Percentiles rank a stretch among this genome's conserved stretches.
Conservation (phyloP, 108 stramenopile species). For the Cyclotella kingstonii region DNA sequence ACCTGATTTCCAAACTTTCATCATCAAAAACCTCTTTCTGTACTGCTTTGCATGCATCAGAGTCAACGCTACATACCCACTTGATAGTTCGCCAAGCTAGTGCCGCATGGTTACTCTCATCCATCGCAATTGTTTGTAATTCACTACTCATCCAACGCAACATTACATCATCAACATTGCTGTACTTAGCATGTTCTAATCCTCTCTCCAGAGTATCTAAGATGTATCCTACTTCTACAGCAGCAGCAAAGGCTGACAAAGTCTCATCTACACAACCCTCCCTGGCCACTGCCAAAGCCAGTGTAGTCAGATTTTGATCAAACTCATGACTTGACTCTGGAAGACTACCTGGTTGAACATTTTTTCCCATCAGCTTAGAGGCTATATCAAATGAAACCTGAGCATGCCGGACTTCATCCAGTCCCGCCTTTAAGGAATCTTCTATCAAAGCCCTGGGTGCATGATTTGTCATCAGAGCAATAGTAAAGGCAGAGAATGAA, state of each 20-base stretch:
- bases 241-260: slow-evolving; percentile 51
- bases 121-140: slow-evolving; percentile 52
- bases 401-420: slow-evolving; percentile 65
- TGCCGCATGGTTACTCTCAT: slow-evolving; percentile 56
- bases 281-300: slow-evolving; percentile 52
- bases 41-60: slow-evolving; percentile 40
- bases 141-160: slow-evolving; percentile 35
- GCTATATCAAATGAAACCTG: slow-evolving; percentile 54
- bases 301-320: slow-evolving; percentile 40
- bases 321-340: slow-evolving; percentile 35
- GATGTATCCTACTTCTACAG: slow-evolving; percentile 42
- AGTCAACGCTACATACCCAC: slow-evolving; percentile 48
- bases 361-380: slow-evolving; percentile 41
- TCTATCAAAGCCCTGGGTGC: slow-evolving; percentile 55
- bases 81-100: slow-evolving; percentile 60
- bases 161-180: slow-evolving; percentile 20
- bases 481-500: slow-evolving; percentile 60
- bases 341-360: slow-evolving; percentile 47
- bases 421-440: slow-evolving; percentile 52
- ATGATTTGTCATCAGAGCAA: slow-evolving; percentile 63
- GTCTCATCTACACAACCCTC: slow-evolving; percentile 68
- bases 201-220: slow-evolving; percentile 9
- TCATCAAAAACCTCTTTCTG: slow-evolving; percentile 33
- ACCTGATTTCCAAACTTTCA: slow-evolving; percentile 15
- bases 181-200: slow-evolving; percentile 15